phyloP scores from a whole-genome alignment of 768 basidiomycete species.

The Pholiota microspora region DNA sequence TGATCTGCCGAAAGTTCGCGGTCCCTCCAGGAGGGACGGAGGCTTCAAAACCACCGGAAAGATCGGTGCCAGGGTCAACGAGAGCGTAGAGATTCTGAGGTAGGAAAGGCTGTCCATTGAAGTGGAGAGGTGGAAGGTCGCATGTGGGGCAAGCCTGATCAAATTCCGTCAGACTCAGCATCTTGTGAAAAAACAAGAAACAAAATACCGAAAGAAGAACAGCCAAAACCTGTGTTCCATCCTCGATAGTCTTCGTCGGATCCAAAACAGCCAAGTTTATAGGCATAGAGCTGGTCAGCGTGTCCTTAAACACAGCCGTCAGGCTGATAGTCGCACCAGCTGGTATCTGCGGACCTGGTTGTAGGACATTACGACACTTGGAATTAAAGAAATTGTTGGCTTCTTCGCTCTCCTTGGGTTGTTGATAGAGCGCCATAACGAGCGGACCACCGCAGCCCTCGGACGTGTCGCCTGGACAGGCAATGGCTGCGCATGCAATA shows the following conservation, averaged over 20 bases:
- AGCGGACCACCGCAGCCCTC: slow-evolving; percentile 12
- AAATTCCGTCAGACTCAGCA: not conserved
- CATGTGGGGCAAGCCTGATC: not conserved
- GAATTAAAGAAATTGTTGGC: not conserved
- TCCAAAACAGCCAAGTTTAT: slow-evolving; percentile 1
- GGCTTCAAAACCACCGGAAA: not conserved
- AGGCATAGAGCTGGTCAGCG: slow-evolving; percentile 5
- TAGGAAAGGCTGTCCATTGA: not conserved
- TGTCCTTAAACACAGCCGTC: slow-evolving; percentile 5
- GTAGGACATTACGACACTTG: not conserved
- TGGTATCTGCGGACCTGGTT: not conserved
- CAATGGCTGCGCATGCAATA: slow-evolving; percentile 13
- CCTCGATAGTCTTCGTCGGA: not conserved
- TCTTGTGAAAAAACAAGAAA: not conserved
- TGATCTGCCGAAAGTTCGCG: not conserved
- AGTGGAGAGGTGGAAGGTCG: not conserved
- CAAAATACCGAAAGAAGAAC: not conserved
- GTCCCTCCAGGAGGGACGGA: not conserved
- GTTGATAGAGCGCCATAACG: slow-evolving; percentile 8
- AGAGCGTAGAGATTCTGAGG: not conserved
- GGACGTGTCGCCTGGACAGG: slow-evolving; percentile 3
- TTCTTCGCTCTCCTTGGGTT: not conserved
- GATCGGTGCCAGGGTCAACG: not conserved
- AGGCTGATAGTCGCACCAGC: not conserved
- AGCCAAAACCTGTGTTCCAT: not conserved